Percentiles rank a stretch among this genome's conserved stretches.
These are phyloP conservation scores for Termitomyces sp. DNA, from an alignment of 768 basidiomycete genomes.

Conservation along the genomic window DNA sequence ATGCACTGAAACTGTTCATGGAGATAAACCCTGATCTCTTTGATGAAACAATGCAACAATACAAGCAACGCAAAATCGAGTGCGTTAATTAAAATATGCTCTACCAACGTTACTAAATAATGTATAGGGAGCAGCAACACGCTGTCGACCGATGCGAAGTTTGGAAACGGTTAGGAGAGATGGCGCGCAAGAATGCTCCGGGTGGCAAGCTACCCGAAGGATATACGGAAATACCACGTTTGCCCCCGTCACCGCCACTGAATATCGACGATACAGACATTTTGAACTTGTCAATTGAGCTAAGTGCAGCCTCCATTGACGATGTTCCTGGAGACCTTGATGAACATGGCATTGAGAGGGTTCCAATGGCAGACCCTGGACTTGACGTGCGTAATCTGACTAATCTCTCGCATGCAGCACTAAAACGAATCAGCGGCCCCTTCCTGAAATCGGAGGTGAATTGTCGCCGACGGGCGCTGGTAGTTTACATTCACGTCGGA, in stretches of 20 bases:
- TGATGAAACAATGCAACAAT: slow-evolving; percentile 89
- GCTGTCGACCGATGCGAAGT: slow-evolving; percentile 81
- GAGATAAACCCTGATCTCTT: slow-evolving; percentile 97
- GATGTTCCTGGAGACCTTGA: slow-evolving; percentile 66
- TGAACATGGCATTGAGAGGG: slow-evolving; percentile 79
- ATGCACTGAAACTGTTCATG: slow-evolving; percentile 97
- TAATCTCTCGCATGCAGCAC: background rate
- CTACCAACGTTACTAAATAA: background rate
- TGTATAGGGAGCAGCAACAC: slow-evolving; percentile 77
- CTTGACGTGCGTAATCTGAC: slow-evolving; percentile 57
- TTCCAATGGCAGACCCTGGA: slow-evolving; percentile 91
- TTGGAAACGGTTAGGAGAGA: slow-evolving; percentile 83
- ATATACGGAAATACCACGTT: slow-evolving; percentile 61
- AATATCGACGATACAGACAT: slow-evolving; percentile 82
- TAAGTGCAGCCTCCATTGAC: slow-evolving; percentile 81
- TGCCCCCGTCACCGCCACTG: slow-evolving; percentile 74
- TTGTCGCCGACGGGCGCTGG: slow-evolving; percentile 42
- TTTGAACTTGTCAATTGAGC: slow-evolving; percentile 83
- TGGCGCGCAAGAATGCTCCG: slow-evolving; percentile 65
- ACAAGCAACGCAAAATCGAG: slow-evolving; percentile 84
- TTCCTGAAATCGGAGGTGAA: slow-evolving; percentile 62
- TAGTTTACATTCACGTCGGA: slow-evolving; percentile 85
- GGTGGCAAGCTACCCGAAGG: slow-evolving; percentile 67
- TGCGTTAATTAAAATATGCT: slow-evolving; percentile 35
- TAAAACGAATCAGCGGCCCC: slow-evolving; percentile 42